Base-by-base conservation (phyloP, 768 basidiomycete species). In the Russula brevipes region DNA sequence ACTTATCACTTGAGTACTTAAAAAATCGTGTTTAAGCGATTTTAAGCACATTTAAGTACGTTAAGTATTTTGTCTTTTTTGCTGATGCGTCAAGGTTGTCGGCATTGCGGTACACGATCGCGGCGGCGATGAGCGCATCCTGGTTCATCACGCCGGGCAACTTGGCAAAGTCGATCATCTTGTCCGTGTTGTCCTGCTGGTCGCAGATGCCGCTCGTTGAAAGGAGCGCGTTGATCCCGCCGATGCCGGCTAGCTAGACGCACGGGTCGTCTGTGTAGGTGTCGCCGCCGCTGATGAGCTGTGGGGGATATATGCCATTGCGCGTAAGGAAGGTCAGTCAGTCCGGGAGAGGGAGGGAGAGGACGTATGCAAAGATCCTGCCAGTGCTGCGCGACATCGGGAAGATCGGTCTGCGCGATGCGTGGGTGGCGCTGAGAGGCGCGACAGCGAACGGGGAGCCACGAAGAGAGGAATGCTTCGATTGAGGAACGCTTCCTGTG, bases 141-240 rank as follows among this genome's bases (percentile, higher is more conserved):
- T 61, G 64, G 73, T 81, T 80, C 11, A 54, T 69, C 57, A 80
- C 72, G 4, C 78, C 77, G 9, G 72, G 14, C 17, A 76, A 77
- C 65, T 81, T 81, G 53, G 81, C 80, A 58, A 80, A 82, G 56
- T 75, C 75, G 66, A 82, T 77, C 80, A 83, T 83, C 16, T 70
- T 71, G 69, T 82, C 81, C 4, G 80, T 79, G 60, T 75, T 74
- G 63, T 76, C 73, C 69, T 81, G 81, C 61, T 82, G 81, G 10
- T 73, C 80, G 68, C 81, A 83, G 1, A 77, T 73, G 69, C 77
- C 77, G 1, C 79, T 77, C 31, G 75, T 73, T 35, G 77, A 79
- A 44, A 78, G 75, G 35, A 82, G 75, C 16, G 79, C 79, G 66
- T 76, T 76, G 70, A 76, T 76, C 30, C 77, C 79, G 47, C 64